phyloP scores from a whole-genome alignment of 2,329 filamentous ascomycete species.

The Microdochium nivale region DNA sequence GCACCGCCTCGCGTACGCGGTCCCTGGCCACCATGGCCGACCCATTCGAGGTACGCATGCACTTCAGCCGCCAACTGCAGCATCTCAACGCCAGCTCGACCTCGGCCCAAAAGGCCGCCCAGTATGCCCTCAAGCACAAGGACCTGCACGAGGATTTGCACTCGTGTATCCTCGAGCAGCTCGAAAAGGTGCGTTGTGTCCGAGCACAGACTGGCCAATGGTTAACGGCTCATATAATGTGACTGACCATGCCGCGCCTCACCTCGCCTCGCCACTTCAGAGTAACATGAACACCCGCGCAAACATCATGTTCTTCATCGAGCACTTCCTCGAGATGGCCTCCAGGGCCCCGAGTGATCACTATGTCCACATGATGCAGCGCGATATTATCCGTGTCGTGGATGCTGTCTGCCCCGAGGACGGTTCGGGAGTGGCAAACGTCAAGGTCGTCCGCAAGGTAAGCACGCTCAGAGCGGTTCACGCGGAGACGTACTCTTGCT shows the following conservation, averaged over 20 bases:
- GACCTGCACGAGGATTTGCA: constrained; percentile 97
- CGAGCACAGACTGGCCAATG: constrained; percentile 1
- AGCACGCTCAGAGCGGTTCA: constrained; percentile 10
- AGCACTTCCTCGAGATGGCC: constrained; percentile 84
- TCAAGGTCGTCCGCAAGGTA: constrained; percentile 83
- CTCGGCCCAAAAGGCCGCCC: constrained; percentile 83
- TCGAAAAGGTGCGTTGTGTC: constrained; percentile 59
- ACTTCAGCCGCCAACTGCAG: constrained; percentile 84
- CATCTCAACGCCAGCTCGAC: constrained; percentile 86
- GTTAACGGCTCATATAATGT: too few relatives aligned
- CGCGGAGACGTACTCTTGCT: constrained; percentile 3
- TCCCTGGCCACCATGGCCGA: constrained; percentile 50
- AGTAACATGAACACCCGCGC: constrained; percentile 95
- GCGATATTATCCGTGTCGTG: constrained; percentile 84
- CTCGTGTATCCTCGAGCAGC: constrained; percentile 91
- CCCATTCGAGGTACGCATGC: constrained; percentile 97
- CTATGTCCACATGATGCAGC: constrained; percentile 90
- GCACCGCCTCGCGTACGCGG: neutral
- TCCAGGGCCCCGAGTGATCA: constrained; percentile 65
- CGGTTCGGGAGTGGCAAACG: constrained; percentile 82
- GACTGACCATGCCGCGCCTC: too few relatives aligned
- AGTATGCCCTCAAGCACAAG: constrained; percentile 87
- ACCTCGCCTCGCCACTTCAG: constrained; percentile 30
- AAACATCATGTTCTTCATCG: constrained; percentile 99
- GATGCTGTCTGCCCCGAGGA: constrained; percentile 85